Conservation (phyloP, 805 yeast species). For the Myxozyma mucilagina region DNA sequence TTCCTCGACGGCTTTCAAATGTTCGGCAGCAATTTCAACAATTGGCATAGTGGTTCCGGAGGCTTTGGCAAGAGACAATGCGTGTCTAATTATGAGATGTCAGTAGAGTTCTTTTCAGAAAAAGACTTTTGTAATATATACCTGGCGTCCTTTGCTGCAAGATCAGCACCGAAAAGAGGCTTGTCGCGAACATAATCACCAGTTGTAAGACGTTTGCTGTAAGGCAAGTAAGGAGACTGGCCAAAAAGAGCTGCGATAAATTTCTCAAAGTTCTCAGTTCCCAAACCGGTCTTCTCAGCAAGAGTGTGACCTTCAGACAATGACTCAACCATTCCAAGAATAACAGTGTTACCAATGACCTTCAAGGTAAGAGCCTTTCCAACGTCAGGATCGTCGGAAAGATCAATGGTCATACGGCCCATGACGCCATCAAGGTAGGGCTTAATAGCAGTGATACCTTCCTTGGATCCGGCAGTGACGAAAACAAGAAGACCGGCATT, state of each 20-base stretch:
- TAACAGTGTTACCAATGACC: slow-evolving; percentile 37
- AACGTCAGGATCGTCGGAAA: slow-evolving; percentile 34
- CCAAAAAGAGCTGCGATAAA: slow-evolving; percentile 32
- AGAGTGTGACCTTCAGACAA: slow-evolving; percentile 34
- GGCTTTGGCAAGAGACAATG: slow-evolving; percentile 33
- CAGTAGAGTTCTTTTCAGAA: background rate
- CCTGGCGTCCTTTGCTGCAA: slow-evolving; percentile 36
- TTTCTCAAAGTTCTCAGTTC: slow-evolving; percentile 28
- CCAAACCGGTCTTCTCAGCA: slow-evolving; percentile 36
- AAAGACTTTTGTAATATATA: background rate
- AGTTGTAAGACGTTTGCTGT: slow-evolving; percentile 27
- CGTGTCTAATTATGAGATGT: slow-evolving; percentile 24
- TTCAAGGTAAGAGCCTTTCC: slow-evolving; percentile 35
- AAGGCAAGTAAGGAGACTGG: slow-evolving; percentile 26
- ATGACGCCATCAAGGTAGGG: slow-evolving; percentile 35
- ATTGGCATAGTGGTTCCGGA: slow-evolving; percentile 31
- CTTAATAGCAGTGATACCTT: slow-evolving; percentile 29
- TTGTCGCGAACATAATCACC: slow-evolving; percentile 34
- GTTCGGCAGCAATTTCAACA: slow-evolving; percentile 30
- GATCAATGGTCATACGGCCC: slow-evolving; percentile 35
- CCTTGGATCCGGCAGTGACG: slow-evolving; percentile 34
- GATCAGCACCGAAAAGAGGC: slow-evolving; percentile 34
- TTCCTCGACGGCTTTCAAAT: slow-evolving; percentile 30
- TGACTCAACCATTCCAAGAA: slow-evolving; percentile 37
- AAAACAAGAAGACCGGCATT: slow-evolving; percentile 35